Evolutionary conservation across 495 filamentous ascomycete genomes (phyloP).

Genomic region (Cenococcum geophilum): DNA sequence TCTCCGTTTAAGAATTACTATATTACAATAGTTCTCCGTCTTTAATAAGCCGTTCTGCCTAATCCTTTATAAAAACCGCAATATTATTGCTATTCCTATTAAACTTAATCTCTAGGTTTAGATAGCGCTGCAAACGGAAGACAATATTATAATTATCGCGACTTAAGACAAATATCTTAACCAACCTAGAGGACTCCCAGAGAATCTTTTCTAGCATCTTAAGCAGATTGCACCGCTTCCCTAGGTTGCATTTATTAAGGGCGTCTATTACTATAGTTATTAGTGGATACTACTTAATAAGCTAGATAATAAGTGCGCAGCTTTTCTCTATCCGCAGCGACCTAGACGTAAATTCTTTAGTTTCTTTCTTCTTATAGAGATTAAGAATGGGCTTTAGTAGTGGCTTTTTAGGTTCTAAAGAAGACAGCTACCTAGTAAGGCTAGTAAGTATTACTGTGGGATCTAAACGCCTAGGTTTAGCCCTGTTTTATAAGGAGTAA

Average conservation of each 20-base stretch:
- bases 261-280: slow-evolving; percentile 45
- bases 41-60: not conserved
- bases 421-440: slow-evolving; percentile 13
- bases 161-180: slow-evolving; percentile 42
- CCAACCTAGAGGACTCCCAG: slow-evolving; percentile 27
- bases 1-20: not conserved
- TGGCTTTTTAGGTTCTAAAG: slow-evolving; percentile 8
- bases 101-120: slow-evolving; percentile 36
- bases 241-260: slow-evolving; percentile 43
- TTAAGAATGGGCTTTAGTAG: slow-evolving; percentile 5
- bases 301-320: slow-evolving; percentile 9
- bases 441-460: slow-evolving; percentile 11
- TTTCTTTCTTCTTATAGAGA: slow-evolving; percentile 9
- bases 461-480: slow-evolving; percentile 15
- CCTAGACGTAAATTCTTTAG: not conserved
- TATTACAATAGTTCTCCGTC: no score
- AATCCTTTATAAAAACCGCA: slow-evolving; percentile 24
- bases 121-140: slow-evolving; percentile 19
- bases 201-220: slow-evolving; percentile 35
- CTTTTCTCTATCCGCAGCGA: not conserved
- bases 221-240: slow-evolving; percentile 34
- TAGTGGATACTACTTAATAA: slow-evolving; percentile 16
- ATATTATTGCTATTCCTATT: slow-evolving; percentile 37
- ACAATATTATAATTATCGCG: slow-evolving; percentile 40
- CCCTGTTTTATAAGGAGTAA: slow-evolving; percentile 19